A percentile compares a stretch with the other conserved stretches of the same genome.
Conservation (phyloP, 2,329 filamentous ascomycete species). For the Talaromyces marneffei region DNA sequence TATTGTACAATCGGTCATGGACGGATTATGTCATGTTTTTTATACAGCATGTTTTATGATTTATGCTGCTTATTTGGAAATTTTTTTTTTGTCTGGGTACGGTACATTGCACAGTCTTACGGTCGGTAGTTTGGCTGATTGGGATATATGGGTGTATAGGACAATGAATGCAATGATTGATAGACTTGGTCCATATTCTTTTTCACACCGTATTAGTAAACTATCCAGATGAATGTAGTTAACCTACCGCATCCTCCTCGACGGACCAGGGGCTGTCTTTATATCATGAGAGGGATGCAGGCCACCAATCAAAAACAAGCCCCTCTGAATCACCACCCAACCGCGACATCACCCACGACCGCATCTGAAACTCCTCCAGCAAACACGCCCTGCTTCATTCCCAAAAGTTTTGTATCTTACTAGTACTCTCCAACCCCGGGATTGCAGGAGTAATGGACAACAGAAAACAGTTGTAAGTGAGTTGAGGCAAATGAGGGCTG, state of each 20-base stretch:
- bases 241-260: constrained; percentile 52
- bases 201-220: constrained; percentile 21
- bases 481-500: constrained; percentile 34
- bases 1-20: background rate
- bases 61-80: background rate
- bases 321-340: constrained; percentile 45
- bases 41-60: background rate
- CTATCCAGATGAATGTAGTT: constrained; percentile 60
- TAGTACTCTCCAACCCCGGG: constrained; percentile 58
- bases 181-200: no score
- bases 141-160: background rate
- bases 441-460: constrained; percentile 43
- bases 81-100: background rate
- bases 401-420: constrained; percentile 46
- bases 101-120: background rate
- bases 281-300: constrained; percentile 52
- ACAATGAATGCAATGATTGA: constrained; percentile 17
- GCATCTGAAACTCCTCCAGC: constrained; percentile 62
- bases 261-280: constrained; percentile 56
- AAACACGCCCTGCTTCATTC: constrained; percentile 53
- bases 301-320: constrained; percentile 19
- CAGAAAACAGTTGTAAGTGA: constrained; percentile 39
- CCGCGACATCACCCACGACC: constrained; percentile 48
- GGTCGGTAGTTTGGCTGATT: background rate
- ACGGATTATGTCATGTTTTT: background rate